Evolutionary conservation across 257 asterid genomes (phyloP).

Genomic region (Echites panduratus): DNA sequence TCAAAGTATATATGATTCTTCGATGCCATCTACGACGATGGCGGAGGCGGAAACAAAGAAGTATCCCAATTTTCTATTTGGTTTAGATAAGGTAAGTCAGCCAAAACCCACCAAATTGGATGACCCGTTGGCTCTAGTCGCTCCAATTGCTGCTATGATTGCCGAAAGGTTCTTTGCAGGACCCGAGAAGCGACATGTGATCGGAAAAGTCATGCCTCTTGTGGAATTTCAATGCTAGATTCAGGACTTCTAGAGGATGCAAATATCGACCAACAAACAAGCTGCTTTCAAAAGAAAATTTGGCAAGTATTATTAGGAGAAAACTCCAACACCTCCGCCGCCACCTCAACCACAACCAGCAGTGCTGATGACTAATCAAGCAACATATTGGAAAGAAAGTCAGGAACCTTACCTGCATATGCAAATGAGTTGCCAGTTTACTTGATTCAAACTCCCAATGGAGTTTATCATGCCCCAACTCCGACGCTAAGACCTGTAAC

Average conservation of each 20-base stretch:
- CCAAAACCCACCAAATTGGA: constrained; percentile 17
- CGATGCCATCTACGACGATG: constrained; percentile 14
- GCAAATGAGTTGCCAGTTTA: no score
- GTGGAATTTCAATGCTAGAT: constrained; percentile 30
- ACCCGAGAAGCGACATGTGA: constrained; percentile 17
- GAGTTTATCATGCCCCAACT: no score
- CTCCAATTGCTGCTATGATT: constrained; percentile 1
- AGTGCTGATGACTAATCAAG: constrained; percentile 6
- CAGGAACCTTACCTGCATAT: no score
- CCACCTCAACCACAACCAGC: constrained; percentile 1
- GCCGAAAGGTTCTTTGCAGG: constrained; percentile 10
- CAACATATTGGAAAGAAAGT: no score
- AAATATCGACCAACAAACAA: constrained; percentile 22
- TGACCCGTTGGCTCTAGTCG: constrained; percentile 16
- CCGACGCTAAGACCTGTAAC: no score
- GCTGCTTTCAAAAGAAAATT: constrained; percentile 8
- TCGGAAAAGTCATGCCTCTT: constrained; percentile 22
- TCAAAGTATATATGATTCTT: constrained; percentile 23
- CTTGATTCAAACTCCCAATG: no score
- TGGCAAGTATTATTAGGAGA: constrained; percentile 20
- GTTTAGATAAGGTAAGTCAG: constrained; percentile 27
- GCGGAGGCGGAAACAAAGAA: constrained; percentile 8
- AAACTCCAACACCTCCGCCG: constrained; percentile 7
- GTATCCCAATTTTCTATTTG: constrained; percentile 30
- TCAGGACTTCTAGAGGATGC: constrained; percentile 28